Base-by-base conservation (phyloP, 805 yeast genomes). In the Candida sphagnicola region DNA sequence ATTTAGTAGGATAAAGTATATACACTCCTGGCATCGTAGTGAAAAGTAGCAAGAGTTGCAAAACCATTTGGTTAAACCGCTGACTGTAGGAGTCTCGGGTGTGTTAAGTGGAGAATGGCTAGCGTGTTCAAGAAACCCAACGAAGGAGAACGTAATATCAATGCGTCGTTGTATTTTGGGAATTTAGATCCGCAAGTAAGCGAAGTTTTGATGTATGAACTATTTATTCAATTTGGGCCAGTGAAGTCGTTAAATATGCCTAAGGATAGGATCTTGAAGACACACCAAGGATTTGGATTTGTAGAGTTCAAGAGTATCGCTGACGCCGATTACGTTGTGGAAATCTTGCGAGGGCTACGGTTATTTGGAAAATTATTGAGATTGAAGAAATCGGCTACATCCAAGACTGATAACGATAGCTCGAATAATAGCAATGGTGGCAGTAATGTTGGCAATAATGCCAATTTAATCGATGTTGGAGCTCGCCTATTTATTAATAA, bases 211-310 rank as follows among this genome's bases (percentile, higher is more conserved):
- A 59, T 93, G 19, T 86, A 82, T 53, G 99, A 93, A 57, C 71
- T 93, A 15, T 80, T 89, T 57, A 58, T 85, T 5, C 98, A 93
- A 57, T 81, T 87, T 30, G 89, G 91, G 0, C 95, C 96, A 0
- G 74, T 91, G 2, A 67, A 66, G 28, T 69, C 75, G 21, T 72
- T 93, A 4, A 74, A 82, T 43, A 67, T 93, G 46, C 97, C 97
- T 4, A 81, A 78, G 51, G 96, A 89, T 53, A 73, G 87, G 44
- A 69, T 89, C 3, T 61, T 78, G 19, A 77, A 76, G 43, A 65
- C 74, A 1, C 89, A 85, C 51, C 95, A 84, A 51, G 97, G 97
- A 4, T 91, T 70, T 63, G 97, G 95, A 8, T 91, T 93, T 61
- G 83, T 85, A 1, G 93, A 86, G 54, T 82, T 85, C 51, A 60